These are phyloP conservation scores for Alternaria ventricosa DNA, from an alignment of 2,329 filamentous ascomycete species.

Conservation along the genomic window DNA sequence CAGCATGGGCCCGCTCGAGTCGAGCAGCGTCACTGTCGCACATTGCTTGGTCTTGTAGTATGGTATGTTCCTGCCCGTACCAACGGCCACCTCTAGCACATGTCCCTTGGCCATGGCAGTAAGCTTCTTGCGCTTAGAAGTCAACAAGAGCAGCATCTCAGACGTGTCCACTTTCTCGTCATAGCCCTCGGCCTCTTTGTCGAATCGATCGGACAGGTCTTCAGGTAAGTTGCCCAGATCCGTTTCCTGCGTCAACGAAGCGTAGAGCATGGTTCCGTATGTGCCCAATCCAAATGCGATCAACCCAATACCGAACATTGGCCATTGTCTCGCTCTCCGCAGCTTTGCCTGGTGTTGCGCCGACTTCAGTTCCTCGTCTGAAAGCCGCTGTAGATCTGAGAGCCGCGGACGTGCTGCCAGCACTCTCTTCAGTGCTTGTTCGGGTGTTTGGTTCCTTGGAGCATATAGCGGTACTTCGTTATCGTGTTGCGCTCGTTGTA, in stretches of 20 bases:
- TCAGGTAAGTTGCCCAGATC: conserved; percentile 37
- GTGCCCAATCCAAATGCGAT: conserved; percentile 50
- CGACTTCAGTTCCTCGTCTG: conserved; percentile 37
- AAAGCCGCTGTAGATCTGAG: conserved; percentile 32
- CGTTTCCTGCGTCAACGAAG: conserved; percentile 37
- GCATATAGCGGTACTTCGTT: conserved; percentile 17
- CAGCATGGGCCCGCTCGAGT: conserved; percentile 57
- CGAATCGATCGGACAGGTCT: conserved; percentile 56
- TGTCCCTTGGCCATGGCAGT: conserved; percentile 52
- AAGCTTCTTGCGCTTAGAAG: conserved; percentile 49
- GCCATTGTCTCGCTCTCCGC: conserved; percentile 39
- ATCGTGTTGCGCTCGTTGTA: conserved; percentile 17
- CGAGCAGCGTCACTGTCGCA: conserved; percentile 55
- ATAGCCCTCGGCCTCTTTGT: conserved; percentile 54
- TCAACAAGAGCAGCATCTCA: conserved; percentile 53
- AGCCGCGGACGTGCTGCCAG: conserved; percentile 35
- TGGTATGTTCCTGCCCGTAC: conserved; percentile 56
- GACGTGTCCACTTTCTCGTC: conserved; percentile 56
- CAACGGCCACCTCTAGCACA: conserved; percentile 58
- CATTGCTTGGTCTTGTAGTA: conserved; percentile 53
- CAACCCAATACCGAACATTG: conserved; percentile 40
- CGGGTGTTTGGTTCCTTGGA: conserved; percentile 21
- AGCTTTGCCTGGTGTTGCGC: conserved; percentile 36
- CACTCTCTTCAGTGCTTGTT: conserved; percentile 26
- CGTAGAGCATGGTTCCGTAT: conserved; percentile 49